phyloP scores from a whole-genome alignment of 2,329 filamentous ascomycete genomes.

The Aspergillus novoparasiticus region DNA sequence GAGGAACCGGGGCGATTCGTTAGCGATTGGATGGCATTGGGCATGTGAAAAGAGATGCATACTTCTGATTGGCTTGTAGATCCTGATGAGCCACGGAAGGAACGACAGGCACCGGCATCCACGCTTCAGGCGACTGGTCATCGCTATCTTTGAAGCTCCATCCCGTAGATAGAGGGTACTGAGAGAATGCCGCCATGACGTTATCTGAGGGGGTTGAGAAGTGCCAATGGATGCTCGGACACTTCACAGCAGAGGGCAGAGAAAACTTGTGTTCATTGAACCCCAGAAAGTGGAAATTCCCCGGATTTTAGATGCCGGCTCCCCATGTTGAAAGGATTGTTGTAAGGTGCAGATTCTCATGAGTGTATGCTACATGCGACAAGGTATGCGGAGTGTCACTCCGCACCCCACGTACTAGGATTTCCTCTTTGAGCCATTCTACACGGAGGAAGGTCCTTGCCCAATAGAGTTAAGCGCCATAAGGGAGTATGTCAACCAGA shows the following conservation, averaged over 20 bases:
- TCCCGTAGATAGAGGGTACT: conserved; percentile 31
- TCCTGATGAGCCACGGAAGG: conserved; percentile 48
- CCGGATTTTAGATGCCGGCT: conserved; percentile 11
- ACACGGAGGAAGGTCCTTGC: conserved; percentile 11
- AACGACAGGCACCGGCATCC: conserved; percentile 40
- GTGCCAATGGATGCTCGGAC: neutral
- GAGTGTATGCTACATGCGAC: neutral
- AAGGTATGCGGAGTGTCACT: conserved; percentile 9
- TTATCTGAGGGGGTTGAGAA: neutral
- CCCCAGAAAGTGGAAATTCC: conserved; percentile 7
- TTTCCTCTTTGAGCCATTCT: conserved; percentile 11
- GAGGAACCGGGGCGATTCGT: neutral
- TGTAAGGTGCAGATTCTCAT: neutral
- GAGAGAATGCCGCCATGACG: conserved; percentile 21
- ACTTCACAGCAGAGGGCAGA: neutral
- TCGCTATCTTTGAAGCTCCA: conserved; percentile 44
- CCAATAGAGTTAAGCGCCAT: conserved; percentile 7
- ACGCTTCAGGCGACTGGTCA: conserved; percentile 31
- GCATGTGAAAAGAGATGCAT: conserved; percentile 8
- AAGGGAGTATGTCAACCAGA: neutral
- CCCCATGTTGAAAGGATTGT: conserved; percentile 1
- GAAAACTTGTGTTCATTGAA: neutral
- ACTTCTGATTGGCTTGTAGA: conserved; percentile 44
- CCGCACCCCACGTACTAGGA: conserved; percentile 15
- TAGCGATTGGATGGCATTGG: neutral